Evolutionary conservation across 1,284 basidiomycete species (phyloP), one percentile per base, ranked within the genome.

Genomic region (Lignosus rhinocerotis): DNA sequence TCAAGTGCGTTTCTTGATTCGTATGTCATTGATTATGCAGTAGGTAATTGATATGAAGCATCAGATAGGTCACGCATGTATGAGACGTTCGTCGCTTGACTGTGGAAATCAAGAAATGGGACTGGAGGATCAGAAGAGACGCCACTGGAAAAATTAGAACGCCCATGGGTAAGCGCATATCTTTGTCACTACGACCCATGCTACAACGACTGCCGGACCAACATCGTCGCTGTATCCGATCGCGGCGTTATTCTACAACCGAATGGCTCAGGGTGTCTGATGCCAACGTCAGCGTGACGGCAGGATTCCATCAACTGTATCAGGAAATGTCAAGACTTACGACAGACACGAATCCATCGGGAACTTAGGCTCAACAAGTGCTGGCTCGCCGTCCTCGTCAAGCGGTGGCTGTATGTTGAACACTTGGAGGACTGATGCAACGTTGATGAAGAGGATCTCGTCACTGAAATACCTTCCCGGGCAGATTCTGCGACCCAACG

Each of bases 361-460:
- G 10, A 55, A 42, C 8, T 50, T 44, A 5, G 50, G 38, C 1
- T 19, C 45, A 31, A 60, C 45, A 0, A 17, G 51, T 5, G 58
- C 38, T 10, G 57, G 59, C 6, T 59, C 38, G 2, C 66, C 64
- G 19, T 61, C 32, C 33, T 51, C 46, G 10, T 57, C 58, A 9
- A 59, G 25, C 5, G 64, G 56, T 0, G 56, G 55, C 10, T 51
- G 43, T 45, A 70, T 67, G 17, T 62, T 50, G 56, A 65, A 69
- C 17, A 54, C 55, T 7, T 61, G 58, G 8, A 70, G 56, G 3
- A 65, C 53, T 1, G 57, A 61, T 3, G 63, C 64, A 8, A 68
- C 45, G 11, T 50, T 56, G 42, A 69, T 63, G 41, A 66, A 70
- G 11, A 69, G n/a, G 2, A 61, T 45, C 7, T 59, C 57, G 21